A percentile compares a stretch with the other conserved stretches of the same genome.
These are phyloP conservation scores for Xylaria polymorpha DNA, from an alignment of 2,329 filamentous ascomycete genomes.

Conservation along the genomic window DNA sequence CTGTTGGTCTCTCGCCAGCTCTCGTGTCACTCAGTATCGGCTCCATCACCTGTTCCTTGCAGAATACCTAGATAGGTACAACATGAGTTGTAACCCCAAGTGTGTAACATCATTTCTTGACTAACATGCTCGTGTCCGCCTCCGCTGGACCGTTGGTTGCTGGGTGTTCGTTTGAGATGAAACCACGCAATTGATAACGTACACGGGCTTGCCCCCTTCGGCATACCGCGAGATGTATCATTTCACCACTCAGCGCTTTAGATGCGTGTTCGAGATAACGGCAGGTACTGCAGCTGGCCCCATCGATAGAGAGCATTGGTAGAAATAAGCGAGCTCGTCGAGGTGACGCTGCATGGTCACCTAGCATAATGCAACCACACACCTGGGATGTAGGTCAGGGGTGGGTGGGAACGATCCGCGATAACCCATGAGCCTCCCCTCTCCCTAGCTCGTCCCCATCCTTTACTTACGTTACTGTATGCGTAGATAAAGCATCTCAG, in stretches of 20 bases:
- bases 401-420: conserved; percentile 8
- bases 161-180: not conserved
- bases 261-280: conserved; percentile 11
- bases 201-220: conserved; percentile 18
- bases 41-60: conserved; percentile 21
- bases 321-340: conserved; percentile 22
- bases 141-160: not conserved
- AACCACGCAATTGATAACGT: conserved; percentile 11
- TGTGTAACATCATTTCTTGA: conserved; percentile 4
- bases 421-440: conserved; percentile 12
- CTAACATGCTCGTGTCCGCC: not conserved
- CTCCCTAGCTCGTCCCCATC: conserved; percentile 7
- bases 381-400: conserved; percentile 9
- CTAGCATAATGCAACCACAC: conserved; percentile 25
- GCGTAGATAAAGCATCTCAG: conserved; percentile 26
- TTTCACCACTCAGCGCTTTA: conserved; percentile 13
- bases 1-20: not conserved
- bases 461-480: no score
- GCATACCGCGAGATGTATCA: conserved; percentile 13
- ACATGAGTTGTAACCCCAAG: not conserved
- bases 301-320: conserved; percentile 4
- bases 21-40: not conserved
- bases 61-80: not conserved
- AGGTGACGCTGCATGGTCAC: conserved; percentile 30
- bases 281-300: conserved; percentile 12